Evolutionary conservation across 2,329 filamentous ascomycete genomes (phyloP).

Genomic region (Sclerotinia nivalis): DNA sequence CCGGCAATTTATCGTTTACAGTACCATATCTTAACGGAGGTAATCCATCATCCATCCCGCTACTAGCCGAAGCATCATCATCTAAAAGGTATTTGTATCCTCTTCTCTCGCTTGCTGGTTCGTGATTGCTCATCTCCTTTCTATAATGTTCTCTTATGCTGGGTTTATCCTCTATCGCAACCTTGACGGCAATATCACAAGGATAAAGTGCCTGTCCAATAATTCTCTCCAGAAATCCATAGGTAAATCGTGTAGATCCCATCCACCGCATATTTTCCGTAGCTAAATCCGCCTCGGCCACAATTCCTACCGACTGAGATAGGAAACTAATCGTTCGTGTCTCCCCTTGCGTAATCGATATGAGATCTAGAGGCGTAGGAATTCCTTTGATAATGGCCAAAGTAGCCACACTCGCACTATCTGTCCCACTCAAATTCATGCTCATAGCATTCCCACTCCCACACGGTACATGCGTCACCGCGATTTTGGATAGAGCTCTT

Average conservation of each 20-base stretch:
- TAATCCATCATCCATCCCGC: conserved; percentile 52
- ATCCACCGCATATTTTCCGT: conserved; percentile 95
- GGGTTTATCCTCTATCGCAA: conserved; percentile 75
- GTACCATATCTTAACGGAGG: conserved; percentile 79
- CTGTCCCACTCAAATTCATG: conserved; percentile 82
- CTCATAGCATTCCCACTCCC: conserved; percentile 94
- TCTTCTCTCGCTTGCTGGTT: conserved; percentile 36
- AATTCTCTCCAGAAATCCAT: conserved; percentile 77
- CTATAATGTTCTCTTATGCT: conserved; percentile 74
- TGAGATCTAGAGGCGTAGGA: conserved; percentile 79
- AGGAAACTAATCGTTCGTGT: conserved; percentile 80
- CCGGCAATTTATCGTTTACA: conserved; percentile 71
- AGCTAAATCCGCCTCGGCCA: conserved; percentile 85
- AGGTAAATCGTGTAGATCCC: conserved; percentile 81
- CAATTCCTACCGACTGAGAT: conserved; percentile 84
- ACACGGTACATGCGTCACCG: conserved; percentile 85
- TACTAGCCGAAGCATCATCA: conserved; percentile 40
- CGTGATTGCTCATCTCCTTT: conserved; percentile 44
- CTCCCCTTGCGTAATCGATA: conserved; percentile 82
- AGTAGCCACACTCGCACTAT: conserved; percentile 72
- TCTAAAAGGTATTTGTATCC: conserved; percentile 39
- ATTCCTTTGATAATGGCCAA: conserved; percentile 85
- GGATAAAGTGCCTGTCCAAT: conserved; percentile 79
- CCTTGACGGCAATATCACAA: conserved; percentile 82
- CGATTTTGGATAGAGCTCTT: conserved; percentile 71